Conservation (phyloP, 768 basidiomycete genomes). For the Panaeolus cyanescens region DNA sequence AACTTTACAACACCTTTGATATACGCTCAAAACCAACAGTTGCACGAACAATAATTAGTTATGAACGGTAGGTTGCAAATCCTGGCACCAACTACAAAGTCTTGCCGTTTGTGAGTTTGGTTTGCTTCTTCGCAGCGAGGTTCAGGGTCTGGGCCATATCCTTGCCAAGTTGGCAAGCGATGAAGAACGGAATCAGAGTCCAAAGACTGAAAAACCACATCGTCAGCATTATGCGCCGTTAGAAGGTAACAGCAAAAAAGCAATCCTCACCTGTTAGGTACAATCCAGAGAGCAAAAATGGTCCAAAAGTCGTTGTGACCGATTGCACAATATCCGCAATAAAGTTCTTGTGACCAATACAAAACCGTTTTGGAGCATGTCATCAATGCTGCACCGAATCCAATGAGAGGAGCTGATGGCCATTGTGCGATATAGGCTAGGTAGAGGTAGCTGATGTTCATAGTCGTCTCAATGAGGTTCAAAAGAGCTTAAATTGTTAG, state of each 20-base stretch:
- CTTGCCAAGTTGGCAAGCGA: slow-evolving; percentile 58
- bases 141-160: slow-evolving; percentile 55
- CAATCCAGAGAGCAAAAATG: slow-evolving; percentile 63
- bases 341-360: slow-evolving; percentile 81
- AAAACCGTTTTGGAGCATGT: slow-evolving; percentile 83
- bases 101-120: background rate
- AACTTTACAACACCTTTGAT: too few species aligned
- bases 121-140: slow-evolving; percentile 4
- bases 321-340: slow-evolving; percentile 67
- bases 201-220: slow-evolving; percentile 55
- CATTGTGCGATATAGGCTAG: slow-evolving; percentile 62
- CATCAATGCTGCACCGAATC: slow-evolving; percentile 72
- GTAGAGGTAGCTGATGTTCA: slow-evolving; percentile 79
- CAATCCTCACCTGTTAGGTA: slow-evolving; percentile 85
- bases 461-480: slow-evolving; percentile 73
- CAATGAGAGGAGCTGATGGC: slow-evolving; percentile 72
- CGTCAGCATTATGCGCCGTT: background rate
- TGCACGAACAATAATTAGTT: too few species aligned
- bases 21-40: too few species aligned
- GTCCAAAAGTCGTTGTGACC: slow-evolving; percentile 68
- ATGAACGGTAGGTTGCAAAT: too few species aligned
- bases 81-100: too few species aligned
- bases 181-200: slow-evolving; percentile 69
- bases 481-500: slow-evolving; percentile 54
- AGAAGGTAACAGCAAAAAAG: background rate